Base-by-base conservation (phyloP, 139 green algal species). In the Penium margaritaceum region DNA sequence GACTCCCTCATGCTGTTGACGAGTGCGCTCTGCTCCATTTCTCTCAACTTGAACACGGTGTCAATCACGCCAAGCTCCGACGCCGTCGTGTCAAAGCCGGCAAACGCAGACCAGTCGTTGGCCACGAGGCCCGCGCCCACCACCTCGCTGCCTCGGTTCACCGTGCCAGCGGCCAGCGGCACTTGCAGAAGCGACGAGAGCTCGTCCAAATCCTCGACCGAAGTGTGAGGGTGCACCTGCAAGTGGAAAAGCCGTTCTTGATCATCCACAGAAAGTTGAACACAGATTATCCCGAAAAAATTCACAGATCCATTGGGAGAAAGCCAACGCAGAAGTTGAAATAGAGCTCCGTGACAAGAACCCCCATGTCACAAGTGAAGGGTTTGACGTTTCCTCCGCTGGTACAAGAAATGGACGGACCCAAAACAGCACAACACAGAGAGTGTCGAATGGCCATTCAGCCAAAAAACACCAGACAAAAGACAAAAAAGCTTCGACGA, bases 91-190 rank as follows among this genome's bases (percentile, higher is more conserved):
- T 98, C 93, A 38, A 95, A 70, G 1, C 94, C 94, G 58, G 89
- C 95, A 74, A 98, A 98, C 1, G 94, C 92, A 6, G 87, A 75
- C 94, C 94, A 99, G 83, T 99, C 94, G 73, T 98, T 98, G 14
- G 87, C 88, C 29, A 96, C 84, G 24, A 98, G 68, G 0, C 93
- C 91, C 3, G 88, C 86, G 17, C 80, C 89, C 32, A 98, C 88
- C 15, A 98, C 94, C 75, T 98, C 93, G 60, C 83, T 91, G 27
- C 94, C 94, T 17, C 94, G 79, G 81, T 98, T 98, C 17, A 97
- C 85, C 0, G 94, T 98, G 17, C 94, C 94, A 30, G 94, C 94
- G 5, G 97, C 94, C 38, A 98, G 81, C 19, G 94, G 94, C 27
- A 98, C 89, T 82, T 97, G 90, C 34, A 81, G 78, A 58, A 99